Evolutionary conservation across 1,284 basidiomycete species (phyloP).

Genomic region (Ustilago bromivora): DNA sequence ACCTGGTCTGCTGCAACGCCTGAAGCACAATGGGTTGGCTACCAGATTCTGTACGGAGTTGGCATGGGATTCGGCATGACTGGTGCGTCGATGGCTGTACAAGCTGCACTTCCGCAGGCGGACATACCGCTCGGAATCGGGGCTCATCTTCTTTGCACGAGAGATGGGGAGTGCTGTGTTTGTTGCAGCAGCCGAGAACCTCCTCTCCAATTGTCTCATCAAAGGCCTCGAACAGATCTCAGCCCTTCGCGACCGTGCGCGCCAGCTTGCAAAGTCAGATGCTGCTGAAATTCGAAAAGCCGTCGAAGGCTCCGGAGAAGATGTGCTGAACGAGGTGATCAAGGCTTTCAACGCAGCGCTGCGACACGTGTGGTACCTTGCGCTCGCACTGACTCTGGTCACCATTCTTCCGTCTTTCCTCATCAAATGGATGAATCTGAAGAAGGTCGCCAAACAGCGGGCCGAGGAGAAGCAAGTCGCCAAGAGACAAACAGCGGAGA

Average conservation of each 20-base stretch:
- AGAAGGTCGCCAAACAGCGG: constrained; percentile 18
- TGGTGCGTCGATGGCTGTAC: constrained; percentile 28
- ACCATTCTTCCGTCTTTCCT: constrained; percentile 25
- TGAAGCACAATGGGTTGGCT: constrained; percentile 21
- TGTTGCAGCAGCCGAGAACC: constrained; percentile 24
- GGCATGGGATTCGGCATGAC: constrained; percentile 32
- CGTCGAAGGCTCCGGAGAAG: constrained; percentile 11
- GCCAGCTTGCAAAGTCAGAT: constrained; percentile 14
- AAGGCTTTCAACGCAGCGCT: constrained; percentile 21
- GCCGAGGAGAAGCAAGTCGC: constrained; percentile 10
- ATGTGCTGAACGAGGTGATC: constrained; percentile 11
- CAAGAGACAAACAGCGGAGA: constrained; percentile 1
- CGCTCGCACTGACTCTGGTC: constrained; percentile 13
- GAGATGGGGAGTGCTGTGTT: constrained; percentile 36
- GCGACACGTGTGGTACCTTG: constrained; percentile 32
- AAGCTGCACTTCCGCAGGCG: constrained; percentile 17
- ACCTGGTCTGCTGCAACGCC: constrained; percentile 15
- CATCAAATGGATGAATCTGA: constrained; percentile 33
- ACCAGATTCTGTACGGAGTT: constrained; percentile 30
- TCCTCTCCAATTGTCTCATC: constrained; percentile 15
- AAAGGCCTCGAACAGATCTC: constrained; percentile 18
- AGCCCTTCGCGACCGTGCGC: constrained; percentile 5
- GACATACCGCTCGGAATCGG: constrained; percentile 26
- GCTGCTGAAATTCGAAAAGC: constrained; percentile 18
- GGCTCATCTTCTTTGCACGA: constrained; percentile 26